These are phyloP conservation scores for Tetrastigma voinierianum DNA, from an alignment of 164 flowering plant species.

Conservation along the genomic window DNA sequence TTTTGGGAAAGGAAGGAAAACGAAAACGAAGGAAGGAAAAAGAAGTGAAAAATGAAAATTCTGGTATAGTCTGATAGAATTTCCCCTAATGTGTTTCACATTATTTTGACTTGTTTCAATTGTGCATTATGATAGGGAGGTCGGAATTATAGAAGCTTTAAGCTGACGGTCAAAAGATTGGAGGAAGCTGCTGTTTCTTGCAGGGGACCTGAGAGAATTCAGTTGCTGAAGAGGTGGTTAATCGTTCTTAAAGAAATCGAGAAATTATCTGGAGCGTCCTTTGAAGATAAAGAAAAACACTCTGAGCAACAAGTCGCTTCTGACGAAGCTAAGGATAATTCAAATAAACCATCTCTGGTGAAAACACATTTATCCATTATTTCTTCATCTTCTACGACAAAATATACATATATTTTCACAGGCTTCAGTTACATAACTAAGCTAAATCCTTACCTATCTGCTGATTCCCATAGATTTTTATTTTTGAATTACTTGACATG, in stretches of 20 bases:
- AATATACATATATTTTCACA: too few species aligned
- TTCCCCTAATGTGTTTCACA: too few species aligned
- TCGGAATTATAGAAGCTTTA: slow-evolving; percentile 55
- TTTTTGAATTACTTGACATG: background rate
- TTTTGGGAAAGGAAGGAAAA: background rate
- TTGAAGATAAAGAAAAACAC: slow-evolving; percentile 33
- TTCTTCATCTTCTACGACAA: too few species aligned
- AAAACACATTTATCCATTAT: background rate
- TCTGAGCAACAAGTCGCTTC: slow-evolving; percentile 34
- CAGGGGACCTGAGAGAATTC: slow-evolving; percentile 76
- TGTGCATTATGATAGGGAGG: slow-evolving; percentile 40
- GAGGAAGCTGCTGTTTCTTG: slow-evolving; percentile 86
- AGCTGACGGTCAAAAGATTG: slow-evolving; percentile 65
- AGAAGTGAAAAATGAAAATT: too few species aligned
- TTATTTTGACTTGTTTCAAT: slow-evolving; percentile 1
- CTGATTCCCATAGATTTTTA: background rate
- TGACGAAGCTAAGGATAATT: slow-evolving; percentile 53
- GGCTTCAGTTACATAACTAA: too few species aligned
- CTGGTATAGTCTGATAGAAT: too few species aligned
- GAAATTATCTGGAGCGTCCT: slow-evolving; percentile 23
- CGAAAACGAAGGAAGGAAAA: too few species aligned
- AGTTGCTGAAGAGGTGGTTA: slow-evolving; percentile 70
- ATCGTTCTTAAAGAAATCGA: slow-evolving; percentile 69
- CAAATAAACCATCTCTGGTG: slow-evolving; percentile 50
- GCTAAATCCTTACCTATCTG: background rate